phyloP scores from a whole-genome alignment of 352 stramenopile species.

The Phytophthora fragariaefolia region DNA sequence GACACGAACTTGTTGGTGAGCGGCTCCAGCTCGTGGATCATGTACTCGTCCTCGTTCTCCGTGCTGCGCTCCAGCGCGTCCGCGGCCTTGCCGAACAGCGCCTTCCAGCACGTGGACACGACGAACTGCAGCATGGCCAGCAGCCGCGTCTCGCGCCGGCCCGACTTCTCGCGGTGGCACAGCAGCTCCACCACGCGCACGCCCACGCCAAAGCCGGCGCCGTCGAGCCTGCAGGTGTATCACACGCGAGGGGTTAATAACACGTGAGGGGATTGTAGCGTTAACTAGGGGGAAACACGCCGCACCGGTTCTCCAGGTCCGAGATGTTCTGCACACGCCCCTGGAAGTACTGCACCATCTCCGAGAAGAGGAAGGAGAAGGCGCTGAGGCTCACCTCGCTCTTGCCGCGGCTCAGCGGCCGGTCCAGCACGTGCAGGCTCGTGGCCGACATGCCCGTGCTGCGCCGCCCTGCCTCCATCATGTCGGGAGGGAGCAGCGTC shows the following conservation, averaged over 20 bases:
- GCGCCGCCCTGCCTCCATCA: conserved; percentile 63
- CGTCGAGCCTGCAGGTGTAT: conserved; percentile 78
- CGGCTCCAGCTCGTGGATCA: conserved; percentile 96
- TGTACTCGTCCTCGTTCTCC: conserved; percentile 98
- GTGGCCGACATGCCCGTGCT: conserved; percentile 58
- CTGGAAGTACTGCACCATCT: conserved; percentile 99
- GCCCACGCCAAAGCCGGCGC: conserved; percentile 95
- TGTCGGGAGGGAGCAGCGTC: too few species aligned
- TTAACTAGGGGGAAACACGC: not conserved
- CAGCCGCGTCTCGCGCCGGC: conserved; percentile 82
- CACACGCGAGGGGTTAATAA: not conserved
- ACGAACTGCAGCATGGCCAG: conserved; percentile 94
- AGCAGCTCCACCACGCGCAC: conserved; percentile 95
- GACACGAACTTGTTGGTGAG: conserved; percentile 97
- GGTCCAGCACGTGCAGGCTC: conserved; percentile 80
- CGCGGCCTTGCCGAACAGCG: conserved; percentile 96
- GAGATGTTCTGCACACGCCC: conserved; percentile 95
- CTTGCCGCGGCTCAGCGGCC: conserved; percentile 79
- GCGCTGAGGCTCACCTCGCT: conserved; percentile 92
- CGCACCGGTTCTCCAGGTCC: conserved; percentile 93
- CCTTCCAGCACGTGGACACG: conserved; percentile 95
- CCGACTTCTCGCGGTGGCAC: conserved; percentile 86
- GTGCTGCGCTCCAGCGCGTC: conserved; percentile 97
- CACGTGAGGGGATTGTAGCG: not conserved
- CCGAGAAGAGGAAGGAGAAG: conserved; percentile 98